Conservation (phyloP, 345 rosid species). For the Kandelia obovata region DNA sequence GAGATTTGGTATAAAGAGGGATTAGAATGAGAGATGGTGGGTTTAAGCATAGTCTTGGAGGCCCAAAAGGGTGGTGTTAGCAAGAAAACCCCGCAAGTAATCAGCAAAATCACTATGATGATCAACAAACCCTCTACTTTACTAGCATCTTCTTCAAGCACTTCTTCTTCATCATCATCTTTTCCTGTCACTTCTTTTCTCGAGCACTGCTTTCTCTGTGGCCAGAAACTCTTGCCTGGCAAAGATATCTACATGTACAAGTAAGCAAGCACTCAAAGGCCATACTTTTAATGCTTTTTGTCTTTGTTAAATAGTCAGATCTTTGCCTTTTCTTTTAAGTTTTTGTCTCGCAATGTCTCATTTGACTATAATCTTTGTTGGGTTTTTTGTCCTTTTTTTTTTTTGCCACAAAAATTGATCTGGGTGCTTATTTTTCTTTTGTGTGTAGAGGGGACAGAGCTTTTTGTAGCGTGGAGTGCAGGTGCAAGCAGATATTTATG, state of each 20-base stretch:
- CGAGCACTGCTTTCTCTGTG: conserved; percentile 70
- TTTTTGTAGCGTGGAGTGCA: conserved; percentile 88
- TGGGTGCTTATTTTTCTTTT: background rate
- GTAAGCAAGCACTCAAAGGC: conserved; percentile 30
- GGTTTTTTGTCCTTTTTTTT: background rate
- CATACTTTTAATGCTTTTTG: background rate
- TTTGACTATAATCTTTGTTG: background rate
- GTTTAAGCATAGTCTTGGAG: conserved; percentile 75
- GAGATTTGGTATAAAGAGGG: background rate
- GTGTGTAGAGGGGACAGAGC: conserved; percentile 64
- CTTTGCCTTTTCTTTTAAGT: background rate
- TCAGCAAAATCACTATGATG: conserved; percentile 49
- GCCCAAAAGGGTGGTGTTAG: conserved; percentile 24
- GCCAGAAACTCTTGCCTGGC: conserved; percentile 53
- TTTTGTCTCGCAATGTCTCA: background rate
- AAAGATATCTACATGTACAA: conserved; percentile 97
- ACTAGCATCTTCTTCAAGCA: background rate
- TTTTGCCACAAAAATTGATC: background rate
- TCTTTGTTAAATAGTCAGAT: conserved; percentile 5
- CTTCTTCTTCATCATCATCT: conserved; percentile 8
- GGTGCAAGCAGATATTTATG: conserved; percentile 76
- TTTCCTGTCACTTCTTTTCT: conserved; percentile 40
- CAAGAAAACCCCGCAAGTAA: conserved; percentile 47
- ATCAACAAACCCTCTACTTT: conserved; percentile 24
- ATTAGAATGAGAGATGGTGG: conserved; percentile 53